A percentile compares a stretch with the other conserved stretches of the same genome.
Evolutionary conservation across 1,139 yeast genomes (phyloP).

Genomic region (Zygoascus hellenicus): DNA sequence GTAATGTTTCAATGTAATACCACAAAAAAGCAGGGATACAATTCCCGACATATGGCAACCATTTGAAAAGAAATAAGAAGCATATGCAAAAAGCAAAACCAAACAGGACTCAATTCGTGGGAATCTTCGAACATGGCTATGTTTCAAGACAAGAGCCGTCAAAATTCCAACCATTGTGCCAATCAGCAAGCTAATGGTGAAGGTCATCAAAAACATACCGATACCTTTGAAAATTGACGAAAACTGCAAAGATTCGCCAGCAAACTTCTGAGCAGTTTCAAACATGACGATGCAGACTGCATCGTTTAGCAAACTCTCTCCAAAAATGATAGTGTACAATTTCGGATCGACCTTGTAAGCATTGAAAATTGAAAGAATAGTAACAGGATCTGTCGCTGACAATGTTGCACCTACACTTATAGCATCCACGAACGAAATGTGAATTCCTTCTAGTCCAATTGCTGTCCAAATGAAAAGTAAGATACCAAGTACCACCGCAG

Average conservation of each 20-base stretch:
- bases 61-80: conserved; percentile 93
- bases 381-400: conserved; percentile 98
- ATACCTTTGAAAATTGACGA: conserved; percentile 87
- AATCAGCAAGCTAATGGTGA: conserved; percentile 85
- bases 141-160: conserved; percentile 85
- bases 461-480: conserved; percentile 87
- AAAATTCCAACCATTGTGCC: conserved; percentile 84
- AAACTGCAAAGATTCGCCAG: conserved; percentile 73
- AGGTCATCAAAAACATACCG: conserved; percentile 88
- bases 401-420: conserved; percentile 95
- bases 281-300: conserved; percentile 99
- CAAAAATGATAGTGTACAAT: conserved; percentile 91
- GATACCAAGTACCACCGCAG: conserved; percentile 82
- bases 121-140: conserved; percentile 85
- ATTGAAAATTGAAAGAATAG: conserved; percentile 91
- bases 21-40: conserved; percentile 90
- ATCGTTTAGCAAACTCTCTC: conserved; percentile 91
- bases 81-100: conserved; percentile 86
- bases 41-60: conserved; percentile 99
- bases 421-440: conserved; percentile 91
- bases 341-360: conserved; percentile 98
- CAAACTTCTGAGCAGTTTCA: conserved; percentile 96
- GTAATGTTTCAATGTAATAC: conserved; percentile 92
- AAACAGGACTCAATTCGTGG: conserved; percentile 96
- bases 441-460: conserved; percentile 80